Base-by-base conservation (phyloP, 805 yeast species). In the Yarrowia sp. region DNA sequence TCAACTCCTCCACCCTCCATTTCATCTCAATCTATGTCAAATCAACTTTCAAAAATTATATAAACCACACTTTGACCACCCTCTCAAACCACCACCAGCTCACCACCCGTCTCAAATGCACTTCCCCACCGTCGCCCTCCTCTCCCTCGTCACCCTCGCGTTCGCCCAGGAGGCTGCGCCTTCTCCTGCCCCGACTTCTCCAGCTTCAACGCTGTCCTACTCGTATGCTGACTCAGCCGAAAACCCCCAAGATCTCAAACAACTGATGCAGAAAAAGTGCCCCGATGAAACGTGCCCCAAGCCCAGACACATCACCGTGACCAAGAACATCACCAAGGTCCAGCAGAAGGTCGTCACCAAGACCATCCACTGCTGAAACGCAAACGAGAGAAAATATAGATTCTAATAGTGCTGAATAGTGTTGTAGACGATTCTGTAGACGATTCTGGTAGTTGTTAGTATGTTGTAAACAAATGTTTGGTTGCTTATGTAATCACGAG, bases 241-340 rank as follows among this genome's bases (percentile, higher is more conserved):
- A 19, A 36, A 38, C 42, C 58, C 58, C 33, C 42, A 52, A 19
- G 58, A 52, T 4, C 38, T 52, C 12, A 6, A 14, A 14, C 14
- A 13, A 4, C 19, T 52, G 9, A 9, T 52, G 19, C 13, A 52
- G 43, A 52, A 52, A n/a, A 52, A 52, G 34, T 52, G 58, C 30
- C 58, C 58, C 14, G 19, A 52, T 7, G 30, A 52, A n/a, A 38
- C 13, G 30, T 52, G 58, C 43, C 43, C 33, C 58, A 52, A 52
- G 43, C 58, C 58, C 43, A 38, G 19, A 10, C 58, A 52, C 30
- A 14, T 52, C 13, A 52, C 58, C 17, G 58, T 52, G 9, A 52
- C 58, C 58, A 52, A 52, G 58, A 52, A 52, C 58, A 36, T 52
- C 33, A 52, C 58, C 42, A 52, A 52, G 58, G 58, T 52, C 14